phyloP scores from a whole-genome alignment of 495 filamentous ascomycete species.

The Xylaria scruposa region DNA sequence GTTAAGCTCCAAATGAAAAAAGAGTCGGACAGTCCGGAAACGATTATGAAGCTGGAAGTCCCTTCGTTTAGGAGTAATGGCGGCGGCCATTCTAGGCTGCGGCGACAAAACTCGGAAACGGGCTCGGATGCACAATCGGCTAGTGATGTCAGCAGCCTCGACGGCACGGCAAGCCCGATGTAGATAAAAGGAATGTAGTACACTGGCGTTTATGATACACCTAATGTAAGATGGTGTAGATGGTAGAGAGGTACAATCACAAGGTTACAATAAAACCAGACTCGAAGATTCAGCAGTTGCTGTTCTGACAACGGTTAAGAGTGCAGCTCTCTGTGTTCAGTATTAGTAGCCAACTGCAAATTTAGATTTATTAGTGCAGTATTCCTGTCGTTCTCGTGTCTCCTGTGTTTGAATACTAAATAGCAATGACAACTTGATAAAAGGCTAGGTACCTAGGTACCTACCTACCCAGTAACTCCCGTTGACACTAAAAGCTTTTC shows the following conservation, averaged over 20 bases:
- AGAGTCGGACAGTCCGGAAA: constrained; percentile 47
- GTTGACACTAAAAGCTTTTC: no score
- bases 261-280: neutral
- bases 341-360: no score
- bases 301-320: neutral
- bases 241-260: neutral
- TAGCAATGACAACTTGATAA: no score
- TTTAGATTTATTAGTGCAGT: no score
- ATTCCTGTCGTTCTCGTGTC: no score
- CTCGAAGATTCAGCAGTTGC: neutral
- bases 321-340: neutral
- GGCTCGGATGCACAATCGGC: constrained; percentile 38
- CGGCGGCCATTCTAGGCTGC: constrained; percentile 31
- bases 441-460: no score
- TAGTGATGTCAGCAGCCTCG: constrained; percentile 37
- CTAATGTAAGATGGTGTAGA: neutral
- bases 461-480: no score
- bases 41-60: constrained; percentile 58
- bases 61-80: constrained; percentile 48
- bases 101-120: constrained; percentile 39
- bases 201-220: neutral
- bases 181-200: constrained; percentile 22
- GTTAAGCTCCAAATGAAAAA: constrained; percentile 63
- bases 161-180: constrained; percentile 39
- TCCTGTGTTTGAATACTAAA: no score